Evolutionary conservation across 257 asterid genomes (phyloP).

Genomic region (Primulina eburnea): DNA sequence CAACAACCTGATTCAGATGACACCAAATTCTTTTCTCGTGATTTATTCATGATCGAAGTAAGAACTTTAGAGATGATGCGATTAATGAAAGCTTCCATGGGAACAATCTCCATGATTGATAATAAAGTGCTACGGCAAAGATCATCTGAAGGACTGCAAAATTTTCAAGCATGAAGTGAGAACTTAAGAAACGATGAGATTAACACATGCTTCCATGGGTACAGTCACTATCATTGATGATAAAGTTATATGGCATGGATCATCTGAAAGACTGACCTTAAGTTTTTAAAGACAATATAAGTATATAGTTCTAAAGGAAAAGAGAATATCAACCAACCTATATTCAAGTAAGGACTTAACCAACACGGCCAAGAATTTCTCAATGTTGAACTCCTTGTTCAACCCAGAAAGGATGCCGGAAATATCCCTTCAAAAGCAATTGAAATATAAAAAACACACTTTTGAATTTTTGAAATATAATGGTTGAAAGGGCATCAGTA

Average conservation of each 20-base stretch:
- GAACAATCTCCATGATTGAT: conserved; percentile 52
- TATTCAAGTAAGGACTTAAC: conserved; percentile 72
- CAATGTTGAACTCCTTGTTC: conserved; percentile 69
- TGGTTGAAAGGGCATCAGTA: conserved; percentile 12
- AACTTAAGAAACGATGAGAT: conserved; percentile 45
- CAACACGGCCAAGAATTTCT: conserved; percentile 59
- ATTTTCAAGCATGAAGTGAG: conserved; percentile 40
- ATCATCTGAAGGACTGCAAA: conserved; percentile 65
- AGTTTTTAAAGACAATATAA: conserved; percentile 17
- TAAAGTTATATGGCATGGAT: conserved; percentile 41
- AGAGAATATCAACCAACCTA: conserved; percentile 49
- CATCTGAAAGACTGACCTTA: conserved; percentile 57
- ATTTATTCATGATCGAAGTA: conserved; percentile 30
- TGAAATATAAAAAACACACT: conserved; percentile 14
- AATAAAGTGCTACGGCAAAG: conserved; percentile 41
- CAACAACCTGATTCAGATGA: conserved; percentile 54
- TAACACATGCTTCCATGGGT: conserved; percentile 55
- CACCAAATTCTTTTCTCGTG: conserved; percentile 39
- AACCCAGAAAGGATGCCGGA: conserved; percentile 53
- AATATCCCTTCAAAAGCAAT: conserved; percentile 58
- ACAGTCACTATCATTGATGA: conserved; percentile 49
- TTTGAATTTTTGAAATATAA: conserved; percentile 9
- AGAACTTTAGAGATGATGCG: conserved; percentile 55
- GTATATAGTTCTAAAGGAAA: neutral
- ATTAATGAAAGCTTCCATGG: conserved; percentile 51